phyloP scores from a whole-genome alignment of 768 basidiomycete genomes.

The Boletus rex-veris region DNA sequence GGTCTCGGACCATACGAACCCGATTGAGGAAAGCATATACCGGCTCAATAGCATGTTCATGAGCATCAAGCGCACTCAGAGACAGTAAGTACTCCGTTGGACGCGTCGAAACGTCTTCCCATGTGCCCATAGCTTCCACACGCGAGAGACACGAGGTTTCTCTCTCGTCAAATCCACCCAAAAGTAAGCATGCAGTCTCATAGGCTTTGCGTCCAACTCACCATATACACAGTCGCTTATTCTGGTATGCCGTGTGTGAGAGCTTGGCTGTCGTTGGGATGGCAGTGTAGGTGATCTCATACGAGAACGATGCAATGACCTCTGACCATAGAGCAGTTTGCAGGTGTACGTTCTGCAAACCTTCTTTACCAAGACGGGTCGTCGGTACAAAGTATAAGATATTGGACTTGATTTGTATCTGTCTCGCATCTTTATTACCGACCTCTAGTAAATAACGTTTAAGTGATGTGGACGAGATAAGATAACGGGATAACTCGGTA shows the following conservation, averaged over 20 bases:
- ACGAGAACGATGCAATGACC: neutral
- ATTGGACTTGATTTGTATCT: conserved; percentile 8
- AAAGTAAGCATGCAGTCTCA: conserved; percentile 45
- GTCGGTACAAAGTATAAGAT: conserved; percentile 79
- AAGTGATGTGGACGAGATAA: conserved; percentile 5
- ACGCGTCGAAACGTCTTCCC: neutral
- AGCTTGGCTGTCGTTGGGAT: conserved; percentile 75
- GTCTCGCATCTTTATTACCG: conserved; percentile 3
- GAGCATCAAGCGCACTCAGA: conserved; percentile 90
- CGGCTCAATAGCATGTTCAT: conserved; percentile 82
- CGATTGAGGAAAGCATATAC: conserved; percentile 94
- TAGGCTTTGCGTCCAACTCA: neutral
- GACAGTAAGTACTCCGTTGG: conserved; percentile 60
- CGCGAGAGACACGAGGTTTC: conserved; percentile 91
- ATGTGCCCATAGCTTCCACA: conserved; percentile 70
- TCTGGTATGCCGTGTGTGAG: conserved; percentile 91
- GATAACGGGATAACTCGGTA: conserved; percentile 4
- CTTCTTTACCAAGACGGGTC: conserved; percentile 93
- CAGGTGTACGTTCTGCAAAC: conserved; percentile 93
- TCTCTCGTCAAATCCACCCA: conserved; percentile 88
- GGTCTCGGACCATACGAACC: conserved; percentile 88
- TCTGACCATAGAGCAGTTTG: conserved; percentile 43
- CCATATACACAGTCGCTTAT: conserved; percentile 61
- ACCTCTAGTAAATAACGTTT: neutral
- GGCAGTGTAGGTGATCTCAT: conserved; percentile 65